Percentiles rank a stretch among this genome's conserved stretches.
Evolutionary conservation across 495 filamentous ascomycete species (phyloP).

Genomic region (Aspergillus cavernicola): DNA sequence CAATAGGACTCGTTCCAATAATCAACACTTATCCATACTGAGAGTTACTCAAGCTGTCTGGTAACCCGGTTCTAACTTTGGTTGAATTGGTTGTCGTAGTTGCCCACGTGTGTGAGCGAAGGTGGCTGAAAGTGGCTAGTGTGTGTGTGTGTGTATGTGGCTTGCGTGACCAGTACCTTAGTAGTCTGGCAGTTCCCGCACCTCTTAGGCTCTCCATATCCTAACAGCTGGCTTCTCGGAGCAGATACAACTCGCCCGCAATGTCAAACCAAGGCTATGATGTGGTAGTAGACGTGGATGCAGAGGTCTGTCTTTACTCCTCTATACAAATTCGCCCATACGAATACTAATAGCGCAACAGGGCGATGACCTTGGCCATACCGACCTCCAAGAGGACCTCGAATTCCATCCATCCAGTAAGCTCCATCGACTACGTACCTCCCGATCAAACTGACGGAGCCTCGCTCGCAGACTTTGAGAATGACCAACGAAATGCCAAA

Average conservation of each 20-base stretch:
- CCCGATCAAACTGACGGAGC: background rate
- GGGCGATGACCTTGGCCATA: slow-evolving; percentile 91
- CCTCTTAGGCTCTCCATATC: slow-evolving; percentile 2
- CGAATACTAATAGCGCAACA: slow-evolving; percentile 29
- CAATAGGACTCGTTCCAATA: too few relatives aligned
- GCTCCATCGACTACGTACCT: slow-evolving; percentile 9
- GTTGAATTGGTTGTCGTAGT: too few relatives aligned
- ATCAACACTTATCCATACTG: too few relatives aligned
- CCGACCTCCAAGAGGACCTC: slow-evolving; percentile 95
- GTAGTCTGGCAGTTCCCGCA: slow-evolving; percentile 17
- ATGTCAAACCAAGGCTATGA: slow-evolving; percentile 92
- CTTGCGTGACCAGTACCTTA: slow-evolving; percentile 14
- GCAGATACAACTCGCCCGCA: slow-evolving; percentile 23
- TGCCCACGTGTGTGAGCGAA: too few relatives aligned
- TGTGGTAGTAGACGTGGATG: slow-evolving; percentile 94
- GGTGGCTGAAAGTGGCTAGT: slow-evolving; percentile 14
- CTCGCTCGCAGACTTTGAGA: slow-evolving; percentile 48
- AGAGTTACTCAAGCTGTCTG: too few relatives aligned
- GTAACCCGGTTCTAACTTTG: too few relatives aligned
- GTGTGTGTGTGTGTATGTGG: slow-evolving; percentile 21
- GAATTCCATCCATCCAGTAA: slow-evolving; percentile 94
- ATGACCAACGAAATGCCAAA: slow-evolving; percentile 52
- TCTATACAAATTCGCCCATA: background rate
- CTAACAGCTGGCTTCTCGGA: slow-evolving; percentile 14
- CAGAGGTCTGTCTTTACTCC: slow-evolving; percentile 58